Conservation (phyloP, 2,329 filamentous ascomycete genomes). For the Boeremia exigua region DNA sequence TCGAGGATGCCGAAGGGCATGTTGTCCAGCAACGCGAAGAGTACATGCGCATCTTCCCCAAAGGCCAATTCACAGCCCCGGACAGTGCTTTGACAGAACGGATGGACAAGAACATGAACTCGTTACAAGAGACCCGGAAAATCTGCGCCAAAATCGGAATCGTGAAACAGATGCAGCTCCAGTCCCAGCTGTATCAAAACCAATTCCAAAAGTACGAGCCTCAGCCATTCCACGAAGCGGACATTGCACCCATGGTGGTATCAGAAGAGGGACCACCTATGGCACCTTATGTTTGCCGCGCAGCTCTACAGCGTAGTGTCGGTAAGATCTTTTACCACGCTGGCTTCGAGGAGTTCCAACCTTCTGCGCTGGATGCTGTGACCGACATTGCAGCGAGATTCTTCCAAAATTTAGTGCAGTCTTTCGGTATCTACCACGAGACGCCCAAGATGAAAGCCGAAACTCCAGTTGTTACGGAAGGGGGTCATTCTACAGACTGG, state of each 20-base stretch:
- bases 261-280: slow-evolving; percentile 89
- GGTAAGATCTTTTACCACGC: slow-evolving; percentile 95
- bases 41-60: slow-evolving; percentile 77
- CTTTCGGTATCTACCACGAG: slow-evolving; percentile 83
- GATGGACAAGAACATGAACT: slow-evolving; percentile 88
- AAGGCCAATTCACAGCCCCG: slow-evolving; percentile 76
- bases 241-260: slow-evolving; percentile 87
- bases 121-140: slow-evolving; percentile 96
- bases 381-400: slow-evolving; percentile 91
- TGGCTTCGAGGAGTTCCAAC: slow-evolving; percentile 96
- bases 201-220: slow-evolving; percentile 97
- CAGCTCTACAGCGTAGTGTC: slow-evolving; percentile 86
- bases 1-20: slow-evolving; percentile 86
- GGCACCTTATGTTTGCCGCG: slow-evolving; percentile 79
- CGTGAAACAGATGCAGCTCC: slow-evolving; percentile 99
- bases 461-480: slow-evolving; percentile 34
- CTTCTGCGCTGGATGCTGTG: slow-evolving; percentile 86
- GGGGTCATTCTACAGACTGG: slow-evolving; percentile 52
- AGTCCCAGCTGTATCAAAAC: slow-evolving; percentile 96
- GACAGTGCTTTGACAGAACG: slow-evolving; percentile 76
- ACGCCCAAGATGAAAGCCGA: slow-evolving; percentile 73
- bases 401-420: slow-evolving; percentile 81
- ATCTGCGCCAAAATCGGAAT: slow-evolving; percentile 95
- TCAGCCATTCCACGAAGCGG: slow-evolving; percentile 84
- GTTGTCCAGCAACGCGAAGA: slow-evolving; percentile 89